Evolutionary conservation across 2,329 filamentous ascomycete genomes (phyloP), one percentile per base, ranked within the genome.

Genomic region (Chaetomiaceae sp.): DNA sequence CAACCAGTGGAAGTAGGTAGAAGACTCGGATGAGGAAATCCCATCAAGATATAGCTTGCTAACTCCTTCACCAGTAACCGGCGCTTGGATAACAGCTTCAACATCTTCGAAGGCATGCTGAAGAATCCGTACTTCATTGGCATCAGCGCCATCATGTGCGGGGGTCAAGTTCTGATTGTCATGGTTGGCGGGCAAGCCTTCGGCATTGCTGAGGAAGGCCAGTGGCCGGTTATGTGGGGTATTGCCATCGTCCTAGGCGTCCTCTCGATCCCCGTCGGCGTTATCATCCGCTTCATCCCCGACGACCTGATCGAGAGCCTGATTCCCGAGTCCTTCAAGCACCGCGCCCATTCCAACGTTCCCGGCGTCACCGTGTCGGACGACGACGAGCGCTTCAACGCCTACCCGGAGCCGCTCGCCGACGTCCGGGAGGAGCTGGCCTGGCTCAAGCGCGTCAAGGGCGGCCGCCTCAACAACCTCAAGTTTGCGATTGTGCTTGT

Each of bases 21-120:
- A n/a, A n/a, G n/a, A n/a, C n/a, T n/a, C n/a, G n/a, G n/a, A n/a
- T n/a, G n/a, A n/a, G n/a, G n/a, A n/a, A n/a, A n/a, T n/a, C n/a
- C n/a, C n/a, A n/a, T n/a, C n/a, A n/a, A n/a, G n/a, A n/a, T n/a
- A n/a, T n/a, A n/a, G n/a, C n/a, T n/a, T n/a, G n/a, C n/a, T n/a
- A n/a, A n/a, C n/a, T 11, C 27, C 10, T 34, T 19, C 22, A 20
- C 15, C 20, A 76, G 71, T 70, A 91, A 88, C 68, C 83, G 85
- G 45, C 83, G 86, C 12, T 76, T 95, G 14, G 89, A 95, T 65
- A 95, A 94, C 66, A 80, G 79, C 47, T 83, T 93, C 69, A 95
- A 95, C 64, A 84, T 95, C 47, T 88, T 95, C 48, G 88, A 94
- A 64, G 86, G 86, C 45, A 79, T 95, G 47, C 75, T 77, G 17